Base-by-base conservation (phyloP, 106 monocot genomes). In the Chionographis japonica region DNA sequence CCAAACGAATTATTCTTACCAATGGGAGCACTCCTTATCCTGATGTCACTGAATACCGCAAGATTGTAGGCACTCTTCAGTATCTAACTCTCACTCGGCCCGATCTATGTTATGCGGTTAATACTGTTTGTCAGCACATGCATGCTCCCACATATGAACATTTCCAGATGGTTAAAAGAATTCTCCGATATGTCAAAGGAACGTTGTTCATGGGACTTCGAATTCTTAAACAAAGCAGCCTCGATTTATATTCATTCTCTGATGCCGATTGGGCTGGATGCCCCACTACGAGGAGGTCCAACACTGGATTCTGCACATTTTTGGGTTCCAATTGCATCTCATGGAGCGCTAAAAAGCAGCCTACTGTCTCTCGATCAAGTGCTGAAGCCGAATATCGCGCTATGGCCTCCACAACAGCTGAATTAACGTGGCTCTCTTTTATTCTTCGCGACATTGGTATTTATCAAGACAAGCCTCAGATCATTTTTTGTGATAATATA, bases 251-350 rank as follows among this genome's bases (percentile, higher is more conserved):
- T 14, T 14, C 54, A 54, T 54, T 54, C 8, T 54, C 12, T 14
- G 54, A 54, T 54, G 54, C 54, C 3, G 13, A 54, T 54, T 54
- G 54, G 54, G 54, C 54, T 54, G 54, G 54, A 12, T 54, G 54
- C 13, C 54, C 54, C 4, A 11, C 4, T 11, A 14, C n/a, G n/a
- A 16, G 3, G 13, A 12, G 54, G 3, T 14, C 54, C 12, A 54
- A 3, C 13, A 8, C 11, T 54, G 54, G 54, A 4, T 54, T 16
- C n/a, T 54, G 54, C 12, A 11, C 12, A 8, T 54, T 54, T 14
- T 54, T 54, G 54, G 54, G 54, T 11, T 11, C n/a, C 13, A 5
- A 54, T 16, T 16, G 4, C 8, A 54, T 54, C 13, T 54, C 54
- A 3, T 54, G 54, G 54, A 14, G 4, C 3, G 8, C 54, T 14